Percentiles rank a stretch among this genome's conserved stretches.
These are phyloP conservation scores for Notholithocarpus densiflorus DNA, from an alignment of 306 rosid genomes.

Conservation along the genomic window DNA sequence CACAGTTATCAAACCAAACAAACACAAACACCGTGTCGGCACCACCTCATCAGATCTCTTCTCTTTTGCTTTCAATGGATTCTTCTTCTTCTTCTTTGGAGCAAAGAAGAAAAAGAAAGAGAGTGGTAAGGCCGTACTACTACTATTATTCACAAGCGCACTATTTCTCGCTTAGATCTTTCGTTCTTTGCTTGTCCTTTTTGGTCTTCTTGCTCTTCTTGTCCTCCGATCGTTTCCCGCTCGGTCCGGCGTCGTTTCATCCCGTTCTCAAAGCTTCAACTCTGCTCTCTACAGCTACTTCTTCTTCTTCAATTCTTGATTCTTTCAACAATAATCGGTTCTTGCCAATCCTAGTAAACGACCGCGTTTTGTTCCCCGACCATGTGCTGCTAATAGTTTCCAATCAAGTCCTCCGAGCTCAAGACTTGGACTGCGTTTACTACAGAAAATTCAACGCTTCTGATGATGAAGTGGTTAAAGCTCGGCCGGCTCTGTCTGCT, in stretches of 20 bases:
- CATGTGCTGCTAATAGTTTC: conserved; percentile 49
- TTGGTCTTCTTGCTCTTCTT: conserved; percentile 49
- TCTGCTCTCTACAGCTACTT: conserved; percentile 35
- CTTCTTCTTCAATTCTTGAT: conserved; percentile 60
- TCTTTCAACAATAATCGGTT: conserved; percentile 20
- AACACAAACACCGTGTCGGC: too few relatives aligned
- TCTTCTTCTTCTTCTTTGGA: conserved; percentile 23
- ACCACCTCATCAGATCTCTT: too few relatives aligned
- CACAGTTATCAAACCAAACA: too few relatives aligned
- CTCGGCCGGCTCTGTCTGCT: conserved; percentile 47
- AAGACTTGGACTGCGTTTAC: conserved; percentile 62
- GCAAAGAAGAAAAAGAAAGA: conserved; percentile 59
- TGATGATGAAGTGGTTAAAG: conserved; percentile 16
- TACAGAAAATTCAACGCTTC: conserved; percentile 4
- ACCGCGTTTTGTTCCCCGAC: conserved; percentile 72
- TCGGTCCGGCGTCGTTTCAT: conserved; percentile 35
- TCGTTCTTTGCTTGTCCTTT: conserved; percentile 58
- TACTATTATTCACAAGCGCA: conserved; percentile 8
- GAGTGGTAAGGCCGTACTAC: too few relatives aligned
- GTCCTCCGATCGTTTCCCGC: conserved; percentile 41
- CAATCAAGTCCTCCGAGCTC: not conserved
- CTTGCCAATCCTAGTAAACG: conserved; percentile 34
- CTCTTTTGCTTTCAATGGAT: conserved; percentile 44
- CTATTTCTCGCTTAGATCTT: conserved; percentile 40
- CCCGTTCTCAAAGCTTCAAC: conserved; percentile 46